Conservation (phyloP, 2,329 filamentous ascomycete species). For the Aspergillus puulaauensis region DNA sequence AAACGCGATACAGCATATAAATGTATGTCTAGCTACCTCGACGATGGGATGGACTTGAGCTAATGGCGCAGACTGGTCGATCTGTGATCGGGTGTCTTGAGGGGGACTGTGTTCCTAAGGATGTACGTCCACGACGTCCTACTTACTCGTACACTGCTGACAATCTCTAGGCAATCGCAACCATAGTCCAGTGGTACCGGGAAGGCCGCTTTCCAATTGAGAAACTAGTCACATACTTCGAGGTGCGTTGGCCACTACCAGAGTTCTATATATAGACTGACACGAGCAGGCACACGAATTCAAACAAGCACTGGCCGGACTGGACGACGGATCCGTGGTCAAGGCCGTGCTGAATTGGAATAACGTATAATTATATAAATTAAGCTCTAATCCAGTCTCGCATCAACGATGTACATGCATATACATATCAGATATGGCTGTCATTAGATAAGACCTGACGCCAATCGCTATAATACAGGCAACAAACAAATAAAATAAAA, state of each 20-base stretch:
- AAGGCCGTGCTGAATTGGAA: constrained; percentile 8
- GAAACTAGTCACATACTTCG: constrained; percentile 13
- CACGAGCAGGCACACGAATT: constrained; percentile 3
- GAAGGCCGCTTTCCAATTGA: constrained; percentile 19
- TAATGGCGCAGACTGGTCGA: constrained; percentile 12
- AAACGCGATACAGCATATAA: not conserved
- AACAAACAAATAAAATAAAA: not conserved
- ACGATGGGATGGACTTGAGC: not conserved
- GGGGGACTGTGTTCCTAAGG: constrained; percentile 17
- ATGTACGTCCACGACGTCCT: not conserved
- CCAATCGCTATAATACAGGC: not conserved
- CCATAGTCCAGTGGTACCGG: constrained; percentile 21
- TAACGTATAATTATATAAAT: not conserved
- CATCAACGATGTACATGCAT: not conserved
- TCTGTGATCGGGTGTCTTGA: constrained; percentile 19
- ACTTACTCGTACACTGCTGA: not conserved
- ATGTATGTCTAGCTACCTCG: constrained; percentile 8
- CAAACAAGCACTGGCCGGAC: not conserved
- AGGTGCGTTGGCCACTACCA: not conserved
- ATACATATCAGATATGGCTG: not conserved
- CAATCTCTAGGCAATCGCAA: constrained; percentile 11
- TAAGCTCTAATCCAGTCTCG: no score
- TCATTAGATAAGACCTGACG: no score
- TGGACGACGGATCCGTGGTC: constrained; percentile 4
- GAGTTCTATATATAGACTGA: not conserved